These are phyloP conservation scores for Parastagonospora avenae DNA, from an alignment of 2,329 filamentous ascomycete genomes.

Conservation along the genomic window DNA sequence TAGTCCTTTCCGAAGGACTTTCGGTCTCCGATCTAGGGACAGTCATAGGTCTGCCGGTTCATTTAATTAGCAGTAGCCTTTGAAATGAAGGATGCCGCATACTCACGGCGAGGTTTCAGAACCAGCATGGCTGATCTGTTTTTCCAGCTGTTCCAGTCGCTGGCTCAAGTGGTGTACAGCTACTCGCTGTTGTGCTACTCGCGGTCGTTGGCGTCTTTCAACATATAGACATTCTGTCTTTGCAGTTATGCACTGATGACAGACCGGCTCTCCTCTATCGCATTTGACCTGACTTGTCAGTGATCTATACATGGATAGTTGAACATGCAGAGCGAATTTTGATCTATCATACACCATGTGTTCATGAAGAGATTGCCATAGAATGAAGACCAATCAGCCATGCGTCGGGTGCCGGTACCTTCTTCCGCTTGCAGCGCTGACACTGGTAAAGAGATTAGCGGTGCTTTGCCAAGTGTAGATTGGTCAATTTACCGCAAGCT, in stretches of 20 bases:
- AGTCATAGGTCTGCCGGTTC: neutral
- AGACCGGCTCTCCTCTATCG: slow-evolving; percentile 28
- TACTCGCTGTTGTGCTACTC: slow-evolving; percentile 27
- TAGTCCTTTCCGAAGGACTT: neutral
- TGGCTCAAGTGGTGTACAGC: slow-evolving; percentile 25
- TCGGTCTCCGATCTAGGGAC: neutral
- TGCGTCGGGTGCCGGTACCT: slow-evolving; percentile 6
- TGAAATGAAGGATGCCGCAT: neutral
- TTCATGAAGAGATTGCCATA: too few species aligned
- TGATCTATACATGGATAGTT: neutral
- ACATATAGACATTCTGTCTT: slow-evolving; percentile 34
- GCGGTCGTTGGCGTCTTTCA: slow-evolving; percentile 30
- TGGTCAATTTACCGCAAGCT: slow-evolving; percentile 12
- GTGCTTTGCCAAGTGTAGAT: too few species aligned
- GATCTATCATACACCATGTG: too few species aligned
- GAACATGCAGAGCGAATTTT: neutral
- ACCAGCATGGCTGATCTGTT: slow-evolving; percentile 17
- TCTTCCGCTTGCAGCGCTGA: slow-evolving; percentile 17
- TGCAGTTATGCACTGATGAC: slow-evolving; percentile 33
- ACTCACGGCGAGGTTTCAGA: slow-evolving; percentile 7
- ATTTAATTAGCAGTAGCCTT: neutral
- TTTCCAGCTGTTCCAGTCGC: slow-evolving; percentile 32
- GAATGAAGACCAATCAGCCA: neutral
- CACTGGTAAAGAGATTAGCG: slow-evolving; percentile 8
- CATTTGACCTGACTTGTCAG: slow-evolving; percentile 30